Conservation (phyloP, 768 basidiomycete genomes). For the Kwoniella shandongensis region DNA sequence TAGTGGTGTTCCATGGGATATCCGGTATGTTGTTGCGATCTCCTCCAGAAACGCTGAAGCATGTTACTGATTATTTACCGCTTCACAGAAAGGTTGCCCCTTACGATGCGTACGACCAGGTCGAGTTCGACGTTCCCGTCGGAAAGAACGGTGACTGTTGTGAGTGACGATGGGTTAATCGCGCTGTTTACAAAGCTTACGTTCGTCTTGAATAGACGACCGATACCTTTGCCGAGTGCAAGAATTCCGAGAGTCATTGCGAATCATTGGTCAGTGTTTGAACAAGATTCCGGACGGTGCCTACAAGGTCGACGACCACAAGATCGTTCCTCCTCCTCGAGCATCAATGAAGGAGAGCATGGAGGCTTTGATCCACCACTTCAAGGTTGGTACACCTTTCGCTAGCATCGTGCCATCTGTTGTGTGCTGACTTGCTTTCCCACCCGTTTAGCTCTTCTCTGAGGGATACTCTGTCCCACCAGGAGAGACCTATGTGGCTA, state of each 20-base stretch:
- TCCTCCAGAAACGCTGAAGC: neutral
- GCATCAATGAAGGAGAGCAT: slow-evolving; percentile 99
- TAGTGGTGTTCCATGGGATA: slow-evolving; percentile 90
- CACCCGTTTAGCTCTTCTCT: slow-evolving; percentile 86
- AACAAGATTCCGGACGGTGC: slow-evolving; percentile 96
- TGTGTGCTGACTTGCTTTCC: too few relatives aligned
- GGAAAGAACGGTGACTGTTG: slow-evolving; percentile 95
- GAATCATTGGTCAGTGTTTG: slow-evolving; percentile 84
- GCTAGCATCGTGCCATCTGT: neutral
- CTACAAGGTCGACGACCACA: slow-evolving; percentile 94
- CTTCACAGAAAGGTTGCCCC: slow-evolving; percentile 68
- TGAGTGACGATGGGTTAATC: slow-evolving; percentile 28
- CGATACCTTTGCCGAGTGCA: slow-evolving; percentile 96
- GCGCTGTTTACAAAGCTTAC: neutral
- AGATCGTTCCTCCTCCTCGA: slow-evolving; percentile 91
- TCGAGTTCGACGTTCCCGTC: slow-evolving; percentile 96
- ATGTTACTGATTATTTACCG: neutral
- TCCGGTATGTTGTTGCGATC: slow-evolving; percentile 57
- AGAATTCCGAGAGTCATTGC: slow-evolving; percentile 92
- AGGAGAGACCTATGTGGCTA: slow-evolving; percentile 88
- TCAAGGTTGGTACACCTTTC: slow-evolving; percentile 64
- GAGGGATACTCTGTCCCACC: slow-evolving; percentile 95
- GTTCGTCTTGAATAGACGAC: slow-evolving; percentile 60
- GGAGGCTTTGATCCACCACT: slow-evolving; percentile 97
- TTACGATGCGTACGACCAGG: slow-evolving; percentile 96